phyloP scores from a whole-genome alignment of 2,329 filamentous ascomycete species.

The Mariannaea sp. region DNA sequence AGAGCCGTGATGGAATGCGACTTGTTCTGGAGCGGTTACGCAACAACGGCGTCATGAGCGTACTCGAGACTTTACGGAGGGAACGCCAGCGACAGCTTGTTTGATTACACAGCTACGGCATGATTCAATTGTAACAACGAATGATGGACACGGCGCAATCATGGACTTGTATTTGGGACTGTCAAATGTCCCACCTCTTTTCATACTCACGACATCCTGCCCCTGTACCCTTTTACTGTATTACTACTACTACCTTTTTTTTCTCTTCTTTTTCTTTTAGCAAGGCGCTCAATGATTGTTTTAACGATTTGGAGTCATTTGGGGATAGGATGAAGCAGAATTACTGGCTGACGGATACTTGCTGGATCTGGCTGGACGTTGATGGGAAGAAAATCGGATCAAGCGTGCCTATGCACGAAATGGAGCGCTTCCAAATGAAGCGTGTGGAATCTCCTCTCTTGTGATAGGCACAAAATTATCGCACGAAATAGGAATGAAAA shows the following conservation, averaged over 20 bases:
- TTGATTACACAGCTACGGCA: conserved; percentile 24
- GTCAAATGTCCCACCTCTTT: conserved; percentile 14
- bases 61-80: conserved; percentile 59
- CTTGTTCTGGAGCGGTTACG: conserved; percentile 74
- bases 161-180: conserved; percentile 15
- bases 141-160: conserved; percentile 29
- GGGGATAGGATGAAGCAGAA: conserved; percentile 18
- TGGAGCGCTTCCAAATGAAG: conserved; percentile 32
- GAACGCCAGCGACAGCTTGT: conserved; percentile 46
- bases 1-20: conserved; percentile 82
- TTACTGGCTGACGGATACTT: conserved; percentile 11
- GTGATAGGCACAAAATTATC: conserved; percentile 37
- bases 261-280: conserved; percentile 40
- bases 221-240: conserved; percentile 41
- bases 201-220: conserved; percentile 18
- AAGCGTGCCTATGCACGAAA: conserved; percentile 33
- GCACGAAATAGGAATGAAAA: conserved; percentile 29
- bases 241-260: too few species aligned
- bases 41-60: conserved; percentile 61
- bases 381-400: conserved; percentile 16
- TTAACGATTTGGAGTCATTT: conserved; percentile 28
- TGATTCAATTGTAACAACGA: conserved; percentile 35
- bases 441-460: conserved; percentile 49
- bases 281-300: conserved; percentile 44
- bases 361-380: conserved; percentile 21